A percentile compares a stretch with the other conserved stretches of the same genome.
phyloP scores from a whole-genome alignment of 2,329 filamentous ascomycete genomes.

The Aspergillus alliaceus region DNA sequence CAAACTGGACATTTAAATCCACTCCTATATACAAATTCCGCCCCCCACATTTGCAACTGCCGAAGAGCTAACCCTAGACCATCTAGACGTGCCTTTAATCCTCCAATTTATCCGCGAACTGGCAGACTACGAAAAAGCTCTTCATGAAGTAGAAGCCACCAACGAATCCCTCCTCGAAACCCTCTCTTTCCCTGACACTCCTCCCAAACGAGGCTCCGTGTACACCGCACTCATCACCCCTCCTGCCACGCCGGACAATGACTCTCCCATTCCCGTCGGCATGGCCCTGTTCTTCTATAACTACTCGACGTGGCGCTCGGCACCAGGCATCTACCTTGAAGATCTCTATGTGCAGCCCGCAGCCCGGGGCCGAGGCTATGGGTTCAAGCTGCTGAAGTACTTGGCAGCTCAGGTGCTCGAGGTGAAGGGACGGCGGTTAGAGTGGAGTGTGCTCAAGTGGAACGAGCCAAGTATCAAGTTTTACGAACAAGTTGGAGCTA shows the following conservation, averaged over 20 bases:
- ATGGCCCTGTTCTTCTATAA: constrained; percentile 95
- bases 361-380: constrained; percentile 76
- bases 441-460: constrained; percentile 92
- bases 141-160: constrained; percentile 74
- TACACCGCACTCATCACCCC: constrained; percentile 70
- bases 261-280: constrained; percentile 55
- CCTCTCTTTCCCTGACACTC: constrained; percentile 69
- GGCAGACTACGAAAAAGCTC: constrained; percentile 81
- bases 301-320: constrained; percentile 90
- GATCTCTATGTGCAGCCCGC: constrained; percentile 79
- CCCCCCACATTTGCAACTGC: background rate
- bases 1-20: too few species aligned
- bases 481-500: constrained; percentile 58
- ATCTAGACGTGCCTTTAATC: constrained; percentile 75
- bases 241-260: constrained; percentile 44
- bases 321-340: constrained; percentile 86
- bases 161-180: constrained; percentile 69
- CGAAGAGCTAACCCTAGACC: background rate
- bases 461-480: constrained; percentile 89
- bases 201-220: constrained; percentile 59
- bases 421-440: constrained; percentile 72
- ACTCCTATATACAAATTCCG: background rate
- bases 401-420: constrained; percentile 76
- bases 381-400: constrained; percentile 69
- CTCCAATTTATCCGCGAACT: constrained; percentile 79